phyloP scores from a whole-genome alignment of 1,139 yeast genomes.

The Candida frijolesensis region DNA sequence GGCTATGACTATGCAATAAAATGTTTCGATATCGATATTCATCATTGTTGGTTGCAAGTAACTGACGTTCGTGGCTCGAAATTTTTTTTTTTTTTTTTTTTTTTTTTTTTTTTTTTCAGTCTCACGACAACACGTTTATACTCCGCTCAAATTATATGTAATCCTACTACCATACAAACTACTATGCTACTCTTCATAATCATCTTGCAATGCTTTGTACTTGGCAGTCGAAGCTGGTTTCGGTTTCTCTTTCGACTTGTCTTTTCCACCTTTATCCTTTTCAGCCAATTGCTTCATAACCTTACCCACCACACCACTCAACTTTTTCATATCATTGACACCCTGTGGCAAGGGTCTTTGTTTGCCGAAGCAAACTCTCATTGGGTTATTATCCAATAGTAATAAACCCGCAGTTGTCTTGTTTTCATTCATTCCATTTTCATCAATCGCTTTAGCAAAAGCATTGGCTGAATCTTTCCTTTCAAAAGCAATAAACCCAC shows the following conservation, averaged over 20 bases:
- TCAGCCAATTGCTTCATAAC: slow-evolving; percentile 59
- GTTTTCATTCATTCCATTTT: slow-evolving; percentile 30
- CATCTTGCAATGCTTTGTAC: slow-evolving; percentile 7
- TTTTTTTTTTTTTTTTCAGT: slow-evolving; percentile 2
- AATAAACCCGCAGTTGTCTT: slow-evolving; percentile 37
- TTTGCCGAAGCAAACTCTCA: slow-evolving; percentile 70
- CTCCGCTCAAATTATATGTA: background rate
- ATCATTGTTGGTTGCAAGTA: background rate
- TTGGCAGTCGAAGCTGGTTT: background rate
- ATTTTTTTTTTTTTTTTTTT: slow-evolving; percentile 3
- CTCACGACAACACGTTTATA: too few relatives aligned
- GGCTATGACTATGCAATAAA: slow-evolving; percentile 5
- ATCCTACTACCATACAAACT: background rate
- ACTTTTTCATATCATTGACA: slow-evolving; percentile 50
- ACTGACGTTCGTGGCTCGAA: background rate
- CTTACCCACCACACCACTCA: slow-evolving; percentile 57
- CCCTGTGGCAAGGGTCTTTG: slow-evolving; percentile 51
- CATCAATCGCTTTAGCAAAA: slow-evolving; percentile 44
- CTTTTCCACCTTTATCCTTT: slow-evolving; percentile 26
- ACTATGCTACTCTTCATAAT: slow-evolving; percentile 6
- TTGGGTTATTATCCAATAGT: slow-evolving; percentile 41
- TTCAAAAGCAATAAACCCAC: slow-evolving; percentile 64
- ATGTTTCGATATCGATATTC: slow-evolving; percentile 7
- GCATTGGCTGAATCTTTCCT: slow-evolving; percentile 54
- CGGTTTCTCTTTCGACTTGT: slow-evolving; percentile 1